Percentiles rank a stretch among this genome's conserved stretches.
Conservation (phyloP, 1,284 basidiomycete genomes). For the Cerioporus squamosus region DNA sequence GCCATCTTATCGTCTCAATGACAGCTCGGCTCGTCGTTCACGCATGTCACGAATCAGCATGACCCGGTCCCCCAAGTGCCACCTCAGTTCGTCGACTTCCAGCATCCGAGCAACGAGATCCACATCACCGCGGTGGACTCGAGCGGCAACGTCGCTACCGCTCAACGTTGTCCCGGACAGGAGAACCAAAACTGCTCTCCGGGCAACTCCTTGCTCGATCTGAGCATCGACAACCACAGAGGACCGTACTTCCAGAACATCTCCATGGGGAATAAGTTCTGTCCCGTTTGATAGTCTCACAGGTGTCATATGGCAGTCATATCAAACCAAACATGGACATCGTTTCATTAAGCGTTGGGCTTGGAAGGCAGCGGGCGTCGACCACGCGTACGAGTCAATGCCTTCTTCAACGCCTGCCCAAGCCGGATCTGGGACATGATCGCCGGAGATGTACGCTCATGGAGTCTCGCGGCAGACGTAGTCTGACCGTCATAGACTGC, state of each 20-base stretch:
- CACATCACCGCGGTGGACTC: slow-evolving; percentile 39
- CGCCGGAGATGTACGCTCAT: neutral
- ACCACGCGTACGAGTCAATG: neutral
- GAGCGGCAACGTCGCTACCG: slow-evolving; percentile 26
- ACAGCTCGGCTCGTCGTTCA: slow-evolving; percentile 27
- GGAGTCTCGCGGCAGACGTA: neutral
- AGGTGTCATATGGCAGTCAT: neutral
- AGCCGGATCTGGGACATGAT: neutral
- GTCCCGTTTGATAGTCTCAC: slow-evolving; percentile 7
- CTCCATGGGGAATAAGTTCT: slow-evolving; percentile 19
- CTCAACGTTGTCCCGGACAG: slow-evolving; percentile 32
- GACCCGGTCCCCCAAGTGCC: slow-evolving; percentile 43
- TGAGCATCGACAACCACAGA: slow-evolving; percentile 28
- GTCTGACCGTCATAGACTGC: neutral
- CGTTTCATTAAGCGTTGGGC: neutral
- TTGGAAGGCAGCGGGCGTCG: neutral
- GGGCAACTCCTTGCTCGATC: slow-evolving; percentile 25
- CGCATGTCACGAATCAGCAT: slow-evolving; percentile 39
- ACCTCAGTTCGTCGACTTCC: slow-evolving; percentile 37
- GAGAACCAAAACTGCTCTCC: slow-evolving; percentile 34
- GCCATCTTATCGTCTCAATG: neutral
- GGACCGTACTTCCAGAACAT: slow-evolving; percentile 26
- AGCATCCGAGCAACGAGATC: slow-evolving; percentile 39
- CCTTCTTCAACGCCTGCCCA: slow-evolving; percentile 1
- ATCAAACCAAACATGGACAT: neutral